A percentile compares a stretch with the other conserved stretches of the same genome.
Evolutionary conservation across 208 protist species (phyloP).

Genomic region (Wallacemonas sp.): DNA sequence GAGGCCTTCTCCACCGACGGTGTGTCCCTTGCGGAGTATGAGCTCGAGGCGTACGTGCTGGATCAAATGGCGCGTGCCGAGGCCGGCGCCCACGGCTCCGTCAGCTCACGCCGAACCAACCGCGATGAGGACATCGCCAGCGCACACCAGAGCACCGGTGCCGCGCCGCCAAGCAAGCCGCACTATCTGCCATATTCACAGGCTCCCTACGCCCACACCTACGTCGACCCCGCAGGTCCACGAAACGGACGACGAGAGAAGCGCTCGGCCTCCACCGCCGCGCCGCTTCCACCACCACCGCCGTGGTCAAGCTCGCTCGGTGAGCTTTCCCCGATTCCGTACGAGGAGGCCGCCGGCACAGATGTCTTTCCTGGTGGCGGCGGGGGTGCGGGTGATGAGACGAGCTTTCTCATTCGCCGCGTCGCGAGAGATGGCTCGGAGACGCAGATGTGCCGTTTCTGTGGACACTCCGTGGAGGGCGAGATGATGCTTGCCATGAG

Average conservation of each 20-base stretch:
- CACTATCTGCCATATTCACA: slow-evolving; percentile 14
- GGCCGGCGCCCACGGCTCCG: background rate
- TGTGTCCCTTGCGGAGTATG: background rate
- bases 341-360: too few relatives aligned
- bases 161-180: too few relatives aligned
- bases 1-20: too few relatives aligned
- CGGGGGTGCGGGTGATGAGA: slow-evolving; percentile 13
- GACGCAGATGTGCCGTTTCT: background rate
- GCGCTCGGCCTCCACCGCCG: too few relatives aligned
- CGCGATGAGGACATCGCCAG: background rate
- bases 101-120: too few relatives aligned
- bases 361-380: too few relatives aligned
- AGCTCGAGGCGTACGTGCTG: background rate
- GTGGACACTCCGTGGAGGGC: background rate
- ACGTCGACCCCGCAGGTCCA: too few relatives aligned
- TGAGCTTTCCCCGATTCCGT: background rate
- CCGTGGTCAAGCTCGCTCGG: background rate
- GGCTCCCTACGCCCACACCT: slow-evolving; percentile 10
- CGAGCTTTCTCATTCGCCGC: slow-evolving; percentile 1
- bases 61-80: background rate
- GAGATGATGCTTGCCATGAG: slow-evolving; percentile 8
- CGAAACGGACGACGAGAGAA: too few relatives aligned
- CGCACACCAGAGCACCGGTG: too few relatives aligned
- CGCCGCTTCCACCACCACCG: background rate
- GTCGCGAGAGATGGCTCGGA: background rate